Percentiles rank a stretch among this genome's conserved stretches.
phyloP scores from a whole-genome alignment of 495 filamentous ascomycete species.

The Penicillium nucicola region DNA sequence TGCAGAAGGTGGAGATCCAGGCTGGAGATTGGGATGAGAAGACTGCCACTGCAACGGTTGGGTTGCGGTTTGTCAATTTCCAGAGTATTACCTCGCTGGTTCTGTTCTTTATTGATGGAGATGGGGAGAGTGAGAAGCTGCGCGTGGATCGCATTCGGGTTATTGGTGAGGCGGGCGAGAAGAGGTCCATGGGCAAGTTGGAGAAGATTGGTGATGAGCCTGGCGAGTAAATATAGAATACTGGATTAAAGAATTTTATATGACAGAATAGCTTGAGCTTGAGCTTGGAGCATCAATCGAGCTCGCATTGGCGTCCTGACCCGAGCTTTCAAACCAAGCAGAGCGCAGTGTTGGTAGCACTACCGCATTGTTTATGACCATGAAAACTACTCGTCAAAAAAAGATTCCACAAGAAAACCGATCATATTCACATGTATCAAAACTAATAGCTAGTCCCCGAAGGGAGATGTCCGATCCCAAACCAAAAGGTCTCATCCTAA shows the following conservation, averaged over 20 bases:
- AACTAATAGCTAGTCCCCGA: no score
- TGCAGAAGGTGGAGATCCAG: slow-evolving; percentile 71
- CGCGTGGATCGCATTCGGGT: slow-evolving; percentile 81
- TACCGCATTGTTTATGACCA: slow-evolving; percentile 4
- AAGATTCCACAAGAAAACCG: neutral
- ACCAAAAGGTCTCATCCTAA: slow-evolving; percentile 49
- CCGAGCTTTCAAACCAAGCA: no score
- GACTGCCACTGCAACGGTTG: slow-evolving; percentile 79
- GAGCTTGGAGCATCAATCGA: no score
- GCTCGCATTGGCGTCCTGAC: no score
- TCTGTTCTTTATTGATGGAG: slow-evolving; percentile 85
- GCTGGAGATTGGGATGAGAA: slow-evolving; percentile 78
- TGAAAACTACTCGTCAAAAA: slow-evolving; percentile 5
- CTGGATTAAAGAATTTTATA: slow-evolving; percentile 2
- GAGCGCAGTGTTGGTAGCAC: no score
- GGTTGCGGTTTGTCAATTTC: slow-evolving; percentile 93
- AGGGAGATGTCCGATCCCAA: slow-evolving; percentile 45
- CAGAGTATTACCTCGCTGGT: slow-evolving; percentile 86
- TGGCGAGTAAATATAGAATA: slow-evolving; percentile 47
- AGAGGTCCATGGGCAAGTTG: slow-evolving; percentile 87
- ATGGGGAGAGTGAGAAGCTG: slow-evolving; percentile 80
- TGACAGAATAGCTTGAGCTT: neutral
- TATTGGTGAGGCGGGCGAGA: slow-evolving; percentile 90
- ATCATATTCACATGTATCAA: no score
- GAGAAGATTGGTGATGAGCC: slow-evolving; percentile 88